These are phyloP conservation scores for Acer campestre DNA, from an alignment of 345 rosid genomes.

Conservation along the genomic window DNA sequence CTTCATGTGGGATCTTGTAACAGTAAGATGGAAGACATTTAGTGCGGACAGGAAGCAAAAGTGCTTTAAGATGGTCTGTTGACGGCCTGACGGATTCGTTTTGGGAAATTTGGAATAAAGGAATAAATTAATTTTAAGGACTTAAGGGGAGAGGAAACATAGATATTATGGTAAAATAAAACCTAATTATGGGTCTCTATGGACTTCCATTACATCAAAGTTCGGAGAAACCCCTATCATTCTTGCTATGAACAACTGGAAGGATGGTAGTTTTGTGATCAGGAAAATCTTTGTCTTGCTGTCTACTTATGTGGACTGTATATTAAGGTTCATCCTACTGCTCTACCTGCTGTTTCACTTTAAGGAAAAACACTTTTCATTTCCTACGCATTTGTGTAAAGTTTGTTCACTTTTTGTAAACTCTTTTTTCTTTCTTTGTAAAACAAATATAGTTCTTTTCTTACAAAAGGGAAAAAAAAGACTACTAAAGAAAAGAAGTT, in stretches of 20 bases:
- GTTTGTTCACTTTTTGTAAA: background rate
- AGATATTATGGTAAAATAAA: background rate
- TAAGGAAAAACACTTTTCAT: background rate
- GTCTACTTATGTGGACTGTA: background rate
- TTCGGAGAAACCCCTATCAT: background rate
- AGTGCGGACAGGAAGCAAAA: background rate
- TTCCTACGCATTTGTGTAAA: background rate
- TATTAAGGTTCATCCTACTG: background rate
- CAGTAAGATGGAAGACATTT: background rate
- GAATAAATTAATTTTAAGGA: background rate
- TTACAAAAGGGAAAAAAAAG: background rate
- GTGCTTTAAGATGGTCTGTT: background rate
- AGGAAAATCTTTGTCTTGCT: background rate
- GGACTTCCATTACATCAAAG: background rate
- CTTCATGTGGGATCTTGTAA: too few species aligned
- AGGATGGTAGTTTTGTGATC: background rate
- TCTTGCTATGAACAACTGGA: background rate
- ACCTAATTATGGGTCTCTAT: background rate
- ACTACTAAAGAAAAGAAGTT: slow-evolving; percentile 3
- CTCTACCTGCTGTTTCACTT: background rate
- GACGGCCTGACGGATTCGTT: too few species aligned
- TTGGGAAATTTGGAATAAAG: background rate
- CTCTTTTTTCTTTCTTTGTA: background rate
- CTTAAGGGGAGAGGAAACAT: background rate
- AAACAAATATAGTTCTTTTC: background rate